Base-by-base conservation (phyloP, 1,284 basidiomycete genomes). In the Rhizoctonia solani region DNA sequence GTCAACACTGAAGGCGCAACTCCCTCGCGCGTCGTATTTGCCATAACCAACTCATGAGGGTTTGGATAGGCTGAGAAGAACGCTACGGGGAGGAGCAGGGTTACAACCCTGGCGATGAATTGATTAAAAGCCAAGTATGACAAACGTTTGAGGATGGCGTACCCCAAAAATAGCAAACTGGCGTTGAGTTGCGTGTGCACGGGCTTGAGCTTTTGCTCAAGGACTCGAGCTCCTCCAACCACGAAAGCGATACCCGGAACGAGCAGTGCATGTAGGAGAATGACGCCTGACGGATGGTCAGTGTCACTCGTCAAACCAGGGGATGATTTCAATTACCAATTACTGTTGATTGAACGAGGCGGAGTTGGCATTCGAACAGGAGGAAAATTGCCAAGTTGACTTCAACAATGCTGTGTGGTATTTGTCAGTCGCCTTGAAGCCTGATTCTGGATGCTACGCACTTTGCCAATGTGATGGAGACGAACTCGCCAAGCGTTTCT, bases 381-480 rank as follows among this genome's bases (percentile, higher is more conserved):
- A 59, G 25, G 27, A 59, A 47, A 9, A 59, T 59, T 8, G 56
- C 56, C 3, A 59, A 44, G 30, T 47, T 59, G 8, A 49, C 56
- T 30, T 59, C 56, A 6, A 59, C 56, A 3, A 59, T 44, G 25
- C 56, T 59, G 16, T 9, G 11, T 34, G 27, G n/a, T 19, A 32
- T 54, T 6, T n/a, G 21, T 54, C 3, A 11, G 4, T 3, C 6
- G 19, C 32, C 52, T 39, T 16, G 21, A 9, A 19, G 21, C 6
- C 13, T 39, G 37, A 39, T 39, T n/a, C n/a, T 5, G 19, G 44
- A 9, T 46, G 8, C 44, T 11, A 46, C 56, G 1, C 16, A 59
- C 56, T 69, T 69, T 34, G 37, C 46, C 11, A 69, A 44, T n/a
- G 68, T 65, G 47, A 69, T 69, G 27, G 39, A 42, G 39, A 69